phyloP scores from a whole-genome alignment of 1,284 basidiomycete species.

The Puccinia polysora region DNA sequence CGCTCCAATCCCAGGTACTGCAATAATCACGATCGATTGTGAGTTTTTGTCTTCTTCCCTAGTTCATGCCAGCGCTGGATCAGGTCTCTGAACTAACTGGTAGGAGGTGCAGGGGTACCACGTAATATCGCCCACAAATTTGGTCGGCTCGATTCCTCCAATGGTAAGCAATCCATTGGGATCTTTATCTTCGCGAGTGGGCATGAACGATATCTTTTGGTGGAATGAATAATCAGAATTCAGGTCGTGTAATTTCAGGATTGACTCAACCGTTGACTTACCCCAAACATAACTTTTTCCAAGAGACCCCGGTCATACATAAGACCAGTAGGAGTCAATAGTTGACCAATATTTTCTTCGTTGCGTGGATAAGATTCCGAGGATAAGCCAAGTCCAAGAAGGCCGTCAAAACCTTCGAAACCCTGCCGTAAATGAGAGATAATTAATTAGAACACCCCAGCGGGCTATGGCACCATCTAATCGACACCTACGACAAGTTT shows the following conservation, averaged over 20 bases:
- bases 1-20: conserved; percentile 44
- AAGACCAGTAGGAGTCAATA: conserved; percentile 41
- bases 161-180: conserved; percentile 42
- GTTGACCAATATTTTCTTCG: conserved; percentile 39
- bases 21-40: background rate
- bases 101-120: conserved; percentile 44
- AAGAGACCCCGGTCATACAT: conserved; percentile 42
- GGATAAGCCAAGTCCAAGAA: conserved; percentile 42
- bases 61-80: background rate
- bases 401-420: conserved; percentile 39
- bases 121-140: conserved; percentile 25
- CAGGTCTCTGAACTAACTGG: conserved; percentile 15
- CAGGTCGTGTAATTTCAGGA: background rate
- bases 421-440: conserved; percentile 17
- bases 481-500: conserved; percentile 30
- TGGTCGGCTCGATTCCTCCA: conserved; percentile 36
- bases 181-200: conserved; percentile 30
- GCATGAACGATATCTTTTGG: conserved; percentile 39
- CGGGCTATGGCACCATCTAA: background rate
- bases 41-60: background rate
- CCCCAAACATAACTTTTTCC: conserved; percentile 43
- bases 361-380: conserved; percentile 43
- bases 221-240: conserved; percentile 1
- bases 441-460: background rate
- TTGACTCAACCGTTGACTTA: conserved; percentile 1